These are phyloP conservation scores for Trifolium pratense DNA, from an alignment of 306 rosid species.

Conservation along the genomic window DNA sequence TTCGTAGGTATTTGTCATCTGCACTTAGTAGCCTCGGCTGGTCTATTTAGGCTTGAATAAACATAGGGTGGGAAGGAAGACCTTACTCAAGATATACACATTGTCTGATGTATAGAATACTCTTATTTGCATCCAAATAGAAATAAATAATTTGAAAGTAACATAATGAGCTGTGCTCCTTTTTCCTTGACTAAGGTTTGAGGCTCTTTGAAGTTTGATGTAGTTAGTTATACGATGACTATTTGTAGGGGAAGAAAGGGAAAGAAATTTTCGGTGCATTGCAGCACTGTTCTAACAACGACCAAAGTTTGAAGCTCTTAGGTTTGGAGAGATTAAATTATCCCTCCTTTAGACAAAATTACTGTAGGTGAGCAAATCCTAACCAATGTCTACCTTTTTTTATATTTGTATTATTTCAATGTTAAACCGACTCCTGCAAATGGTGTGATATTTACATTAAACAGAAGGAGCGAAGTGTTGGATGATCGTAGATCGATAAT, in stretches of 20 bases:
- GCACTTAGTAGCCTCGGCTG: conserved; percentile 19
- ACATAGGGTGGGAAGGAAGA: not conserved
- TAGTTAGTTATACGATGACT: conserved; percentile 17
- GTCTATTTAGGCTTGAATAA: not conserved
- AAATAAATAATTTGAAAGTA: conserved; percentile 14
- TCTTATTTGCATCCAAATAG: not conserved
- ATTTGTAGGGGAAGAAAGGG: conserved; percentile 5
- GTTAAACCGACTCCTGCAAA: not conserved
- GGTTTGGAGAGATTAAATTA: conserved; percentile 1
- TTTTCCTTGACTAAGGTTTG: conserved; percentile 18
- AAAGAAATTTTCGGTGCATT: not conserved
- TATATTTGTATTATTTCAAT: not conserved
- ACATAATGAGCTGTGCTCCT: not conserved
- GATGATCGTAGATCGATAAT: conserved; percentile 12
- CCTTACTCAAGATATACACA: not conserved
- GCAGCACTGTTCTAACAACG: conserved; percentile 4
- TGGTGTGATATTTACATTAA: conserved; percentile 10
- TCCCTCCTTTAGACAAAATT: not conserved
- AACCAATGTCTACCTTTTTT: not conserved
- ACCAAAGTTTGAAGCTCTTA: conserved; percentile 14
- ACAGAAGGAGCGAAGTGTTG: not conserved
- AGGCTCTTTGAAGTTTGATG: conserved; percentile 20
- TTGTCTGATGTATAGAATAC: not conserved
- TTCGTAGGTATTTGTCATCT: conserved; percentile 6
- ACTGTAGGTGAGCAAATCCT: conserved; percentile 14